Conservation (phyloP, 352 stramenopile genomes). For the Pythium coloratum region DNA sequence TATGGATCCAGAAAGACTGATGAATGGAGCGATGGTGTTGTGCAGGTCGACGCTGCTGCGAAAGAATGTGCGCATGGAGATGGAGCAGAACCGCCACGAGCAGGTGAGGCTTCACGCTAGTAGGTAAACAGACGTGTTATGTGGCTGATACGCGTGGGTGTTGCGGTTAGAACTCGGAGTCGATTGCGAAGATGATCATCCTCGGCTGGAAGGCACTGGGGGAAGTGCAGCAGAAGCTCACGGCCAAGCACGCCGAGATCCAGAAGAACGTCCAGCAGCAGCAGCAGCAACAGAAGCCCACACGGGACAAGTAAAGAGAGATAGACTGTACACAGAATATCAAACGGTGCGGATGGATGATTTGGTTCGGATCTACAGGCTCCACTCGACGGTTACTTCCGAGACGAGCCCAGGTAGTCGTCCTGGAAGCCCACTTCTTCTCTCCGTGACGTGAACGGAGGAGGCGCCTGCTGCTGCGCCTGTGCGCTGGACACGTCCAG, state of each 20-base stretch:
- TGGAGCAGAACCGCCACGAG: conserved; percentile 76
- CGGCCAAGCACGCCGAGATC: conserved; percentile 26
- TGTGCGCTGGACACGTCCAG: conserved; percentile 29
- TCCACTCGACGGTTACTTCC: conserved; percentile 33
- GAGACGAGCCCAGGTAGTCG: conserved; percentile 35
- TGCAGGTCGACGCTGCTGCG: conserved; percentile 56
- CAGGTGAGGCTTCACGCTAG: conserved; percentile 34
- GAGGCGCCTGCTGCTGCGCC: conserved; percentile 20
- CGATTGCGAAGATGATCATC: conserved; percentile 77
- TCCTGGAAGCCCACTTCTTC: conserved; percentile 31
- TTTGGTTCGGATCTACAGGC: conserved; percentile 4
- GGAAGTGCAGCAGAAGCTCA: conserved; percentile 75
- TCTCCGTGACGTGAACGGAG: conserved; percentile 42
- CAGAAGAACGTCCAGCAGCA: conserved; percentile 15
- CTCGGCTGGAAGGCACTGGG: conserved; percentile 76
- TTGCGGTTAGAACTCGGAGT: conserved; percentile 55
- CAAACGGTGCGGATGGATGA: background rate
- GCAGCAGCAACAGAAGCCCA: conserved; percentile 4
- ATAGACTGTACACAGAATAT: background rate
- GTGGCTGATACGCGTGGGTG: background rate
- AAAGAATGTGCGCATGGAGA: conserved; percentile 77
- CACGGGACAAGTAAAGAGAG: background rate
- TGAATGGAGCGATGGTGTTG: background rate
- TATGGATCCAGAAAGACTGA: background rate
- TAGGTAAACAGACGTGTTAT: too few relatives aligned